These are phyloP conservation scores for Earliella scabrosa DNA, from an alignment of 1,284 basidiomycete species.

Conservation along the genomic window DNA sequence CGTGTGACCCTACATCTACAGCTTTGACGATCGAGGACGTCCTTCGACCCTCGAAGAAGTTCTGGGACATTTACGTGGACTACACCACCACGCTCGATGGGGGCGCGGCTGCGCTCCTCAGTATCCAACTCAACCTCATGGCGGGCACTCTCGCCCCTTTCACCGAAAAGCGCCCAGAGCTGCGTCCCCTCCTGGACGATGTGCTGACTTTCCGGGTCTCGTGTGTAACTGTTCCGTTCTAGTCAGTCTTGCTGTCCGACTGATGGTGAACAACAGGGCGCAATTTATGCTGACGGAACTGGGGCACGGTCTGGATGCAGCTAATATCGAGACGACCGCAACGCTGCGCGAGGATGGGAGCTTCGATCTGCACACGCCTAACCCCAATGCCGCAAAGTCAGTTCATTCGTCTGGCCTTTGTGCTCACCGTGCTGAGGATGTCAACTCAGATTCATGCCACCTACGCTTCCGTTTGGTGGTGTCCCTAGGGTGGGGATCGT, in stretches of 20 bases:
- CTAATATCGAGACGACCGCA: conserved; percentile 43
- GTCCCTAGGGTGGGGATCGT: conserved; percentile 36
- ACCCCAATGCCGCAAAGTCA: conserved; percentile 27
- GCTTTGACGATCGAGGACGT: neutral
- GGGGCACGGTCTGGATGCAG: conserved; percentile 43
- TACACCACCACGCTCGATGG: conserved; percentile 31
- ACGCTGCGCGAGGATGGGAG: conserved; percentile 33
- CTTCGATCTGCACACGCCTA: conserved; percentile 39
- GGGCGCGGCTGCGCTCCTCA: conserved; percentile 35
- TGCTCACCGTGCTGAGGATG: too few relatives aligned
- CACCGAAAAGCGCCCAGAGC: conserved; percentile 28
- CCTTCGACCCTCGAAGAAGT: neutral
- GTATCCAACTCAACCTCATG: conserved; percentile 44
- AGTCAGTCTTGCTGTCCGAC: too few relatives aligned
- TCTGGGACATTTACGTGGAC: neutral
- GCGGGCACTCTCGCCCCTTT: conserved; percentile 39
- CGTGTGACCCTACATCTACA: too few relatives aligned
- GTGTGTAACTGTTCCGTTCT: conserved; percentile 24
- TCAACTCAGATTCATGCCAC: conserved; percentile 46
- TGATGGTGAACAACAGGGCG: conserved; percentile 30
- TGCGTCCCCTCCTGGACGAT: conserved; percentile 30
- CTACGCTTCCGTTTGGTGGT: conserved; percentile 36
- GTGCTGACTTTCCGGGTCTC: conserved; percentile 34
- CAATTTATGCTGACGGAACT: conserved; percentile 42
- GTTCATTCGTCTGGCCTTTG: neutral